Conservation (phyloP, 202 grass and related monocot species). For the Eragrostis tef region DNA sequence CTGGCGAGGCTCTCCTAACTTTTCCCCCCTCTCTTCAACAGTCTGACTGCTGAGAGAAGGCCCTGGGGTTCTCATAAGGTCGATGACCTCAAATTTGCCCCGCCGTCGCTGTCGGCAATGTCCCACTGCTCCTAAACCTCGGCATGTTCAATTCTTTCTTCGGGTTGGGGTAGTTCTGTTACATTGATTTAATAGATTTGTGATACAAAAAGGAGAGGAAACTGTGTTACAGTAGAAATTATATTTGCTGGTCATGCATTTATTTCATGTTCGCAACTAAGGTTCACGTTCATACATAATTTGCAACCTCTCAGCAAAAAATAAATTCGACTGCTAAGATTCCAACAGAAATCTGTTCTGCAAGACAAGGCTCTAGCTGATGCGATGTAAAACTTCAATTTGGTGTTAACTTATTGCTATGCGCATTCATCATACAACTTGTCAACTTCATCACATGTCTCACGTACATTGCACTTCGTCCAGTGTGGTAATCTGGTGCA, state of each 20-base stretch:
- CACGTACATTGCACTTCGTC: slow-evolving; percentile 16
- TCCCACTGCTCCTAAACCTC: slow-evolving; percentile 58
- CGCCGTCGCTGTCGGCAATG: slow-evolving; percentile 14
- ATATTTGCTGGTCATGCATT: neutral
- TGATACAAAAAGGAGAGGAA: too few relatives aligned
- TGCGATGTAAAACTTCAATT: neutral
- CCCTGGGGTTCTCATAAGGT: slow-evolving; percentile 66
- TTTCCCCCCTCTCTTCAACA: too few relatives aligned
- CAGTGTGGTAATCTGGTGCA: neutral
- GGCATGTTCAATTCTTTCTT: slow-evolving; percentile 49
- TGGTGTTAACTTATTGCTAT: neutral
- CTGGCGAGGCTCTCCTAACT: too few relatives aligned
- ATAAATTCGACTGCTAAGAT: neutral
- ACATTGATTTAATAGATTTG: too few relatives aligned
- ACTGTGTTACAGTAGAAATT: too few relatives aligned
- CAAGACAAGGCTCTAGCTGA: neutral
- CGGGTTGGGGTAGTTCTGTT: too few relatives aligned
- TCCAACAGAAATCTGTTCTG: neutral
- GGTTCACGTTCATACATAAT: neutral
- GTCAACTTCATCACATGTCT: neutral
- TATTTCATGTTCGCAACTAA: neutral
- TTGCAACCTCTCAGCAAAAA: neutral
- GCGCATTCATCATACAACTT: neutral
- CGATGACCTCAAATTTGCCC: slow-evolving; percentile 60
- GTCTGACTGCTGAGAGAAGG: too few relatives aligned